phyloP scores from a whole-genome alignment of 148 eudicot species.

The Rhododendron molle region DNA sequence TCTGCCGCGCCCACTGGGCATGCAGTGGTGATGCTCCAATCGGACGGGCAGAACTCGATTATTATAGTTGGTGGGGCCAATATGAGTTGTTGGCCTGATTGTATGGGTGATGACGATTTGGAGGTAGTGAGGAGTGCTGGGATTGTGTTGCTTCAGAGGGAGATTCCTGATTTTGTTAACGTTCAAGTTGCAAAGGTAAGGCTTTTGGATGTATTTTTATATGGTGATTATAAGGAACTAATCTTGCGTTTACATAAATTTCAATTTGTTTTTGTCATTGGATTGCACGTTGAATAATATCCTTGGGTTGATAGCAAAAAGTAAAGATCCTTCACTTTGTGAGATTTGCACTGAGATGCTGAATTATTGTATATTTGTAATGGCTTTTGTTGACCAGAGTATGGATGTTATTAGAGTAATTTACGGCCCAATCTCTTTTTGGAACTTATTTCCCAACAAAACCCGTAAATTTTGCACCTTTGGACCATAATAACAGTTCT shows the following conservation, averaged over 20 bases:
- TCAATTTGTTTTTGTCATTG: background rate
- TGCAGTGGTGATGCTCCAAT: constrained; percentile 92
- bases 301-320: background rate
- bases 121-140: constrained; percentile 71
- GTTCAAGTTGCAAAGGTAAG: constrained; percentile 86
- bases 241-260: background rate
- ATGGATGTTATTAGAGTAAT: background rate
- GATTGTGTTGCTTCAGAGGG: constrained; percentile 93
- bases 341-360: background rate
- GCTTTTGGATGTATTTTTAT: constrained; percentile 5
- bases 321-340: background rate
- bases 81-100: constrained; percentile 69
- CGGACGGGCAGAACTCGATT: constrained; percentile 83
- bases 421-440: background rate
- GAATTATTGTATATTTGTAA: background rate
- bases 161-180: constrained; percentile 87
- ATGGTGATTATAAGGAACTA: background rate
- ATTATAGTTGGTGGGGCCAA: constrained; percentile 91
- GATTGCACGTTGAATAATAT: background rate
- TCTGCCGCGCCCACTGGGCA: constrained; percentile 79
- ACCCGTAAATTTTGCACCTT: background rate
- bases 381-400: background rate
- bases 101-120: constrained; percentile 43
- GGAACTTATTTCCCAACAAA: background rate
- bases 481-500: background rate